A percentile compares a stretch with the other conserved stretches of the same genome.
These are phyloP conservation scores for Boletus sp. DNA, from an alignment of 1,284 basidiomycete species.

Conservation along the genomic window DNA sequence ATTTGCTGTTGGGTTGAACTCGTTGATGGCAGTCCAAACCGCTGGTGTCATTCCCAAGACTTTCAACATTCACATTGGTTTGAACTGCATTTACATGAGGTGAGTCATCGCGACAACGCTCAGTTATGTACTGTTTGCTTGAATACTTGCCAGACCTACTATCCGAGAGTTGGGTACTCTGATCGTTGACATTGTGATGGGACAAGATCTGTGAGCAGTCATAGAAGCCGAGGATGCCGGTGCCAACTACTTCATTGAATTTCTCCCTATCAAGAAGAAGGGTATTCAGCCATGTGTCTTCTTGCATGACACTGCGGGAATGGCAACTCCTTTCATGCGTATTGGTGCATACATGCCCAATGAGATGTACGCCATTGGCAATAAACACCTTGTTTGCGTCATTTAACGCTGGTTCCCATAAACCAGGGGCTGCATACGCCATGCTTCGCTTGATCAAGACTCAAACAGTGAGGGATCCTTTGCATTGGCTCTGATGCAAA, in stretches of 20 bases:
- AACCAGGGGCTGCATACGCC: too few relatives aligned
- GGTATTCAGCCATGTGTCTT: slow-evolving; percentile 33
- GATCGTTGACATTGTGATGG: slow-evolving; percentile 35
- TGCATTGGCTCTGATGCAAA: too few relatives aligned
- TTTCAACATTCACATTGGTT: slow-evolving; percentile 35
- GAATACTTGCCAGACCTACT: slow-evolving; percentile 24
- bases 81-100: slow-evolving; percentile 37
- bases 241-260: slow-evolving; percentile 32
- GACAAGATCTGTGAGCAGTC: slow-evolving; percentile 31
- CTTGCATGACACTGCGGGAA: slow-evolving; percentile 37
- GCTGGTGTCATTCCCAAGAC: slow-evolving; percentile 37
- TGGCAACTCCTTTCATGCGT: slow-evolving; percentile 38
- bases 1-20: slow-evolving; percentile 36
- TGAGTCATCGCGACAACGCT: slow-evolving; percentile 12
- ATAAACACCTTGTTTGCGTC: slow-evolving; percentile 37
- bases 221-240: slow-evolving; percentile 36
- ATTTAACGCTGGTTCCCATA: too few relatives aligned
- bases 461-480: too few relatives aligned
- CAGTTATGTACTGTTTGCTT: background rate
- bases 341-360: slow-evolving; percentile 38
- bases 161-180: slow-evolving; percentile 31
- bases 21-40: slow-evolving; percentile 37
- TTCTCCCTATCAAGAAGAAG: slow-evolving; percentile 39
- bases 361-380: slow-evolving; percentile 39
- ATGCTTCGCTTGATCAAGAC: too few relatives aligned